Percentiles rank a stretch among this genome's conserved stretches.
These are phyloP conservation scores for Tephrocybe rancida DNA, from an alignment of 768 basidiomycete genomes.

Conservation along the genomic window DNA sequence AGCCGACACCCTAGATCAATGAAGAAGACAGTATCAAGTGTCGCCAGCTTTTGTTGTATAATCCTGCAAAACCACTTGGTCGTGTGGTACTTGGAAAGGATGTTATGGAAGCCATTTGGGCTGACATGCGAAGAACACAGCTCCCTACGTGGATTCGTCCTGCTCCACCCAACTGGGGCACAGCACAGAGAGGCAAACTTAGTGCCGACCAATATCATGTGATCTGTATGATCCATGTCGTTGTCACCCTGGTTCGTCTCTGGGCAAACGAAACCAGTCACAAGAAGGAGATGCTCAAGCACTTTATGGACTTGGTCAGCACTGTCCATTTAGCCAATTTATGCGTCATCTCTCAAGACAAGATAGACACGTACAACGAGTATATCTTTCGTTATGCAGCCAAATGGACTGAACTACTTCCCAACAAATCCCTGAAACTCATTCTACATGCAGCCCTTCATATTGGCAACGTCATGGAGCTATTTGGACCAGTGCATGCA, in stretches of 20 bases:
- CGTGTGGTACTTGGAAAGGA: constrained; percentile 28
- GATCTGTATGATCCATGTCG: constrained; percentile 31
- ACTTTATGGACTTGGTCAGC: constrained; percentile 31
- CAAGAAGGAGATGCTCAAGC: constrained; percentile 21
- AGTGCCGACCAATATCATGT: no score
- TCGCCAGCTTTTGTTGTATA: not conserved
- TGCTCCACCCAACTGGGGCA: constrained; percentile 23
- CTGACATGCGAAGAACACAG: constrained; percentile 24
- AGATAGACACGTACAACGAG: constrained; percentile 10
- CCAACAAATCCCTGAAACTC: constrained; percentile 23
- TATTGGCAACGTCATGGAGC: constrained; percentile 22
- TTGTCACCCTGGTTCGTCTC: constrained; percentile 34
- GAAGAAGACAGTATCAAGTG: not conserved
- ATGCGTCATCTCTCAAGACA: constrained; percentile 10
- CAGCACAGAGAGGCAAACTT: constrained; percentile 27
- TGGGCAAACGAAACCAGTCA: constrained; percentile 28
- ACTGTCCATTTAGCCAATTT: constrained; percentile 24
- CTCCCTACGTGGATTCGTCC: no score
- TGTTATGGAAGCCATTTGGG: constrained; percentile 28
- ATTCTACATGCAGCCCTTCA: constrained; percentile 35
- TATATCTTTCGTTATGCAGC: constrained; percentile 25
- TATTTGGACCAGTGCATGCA: constrained; percentile 30
- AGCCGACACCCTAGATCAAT: constrained; percentile 7
- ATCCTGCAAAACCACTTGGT: not conserved
- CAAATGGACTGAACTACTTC: constrained; percentile 20